phyloP scores from a whole-genome alignment of 305 asterid species.

The Solanum aculeatissimum region DNA sequence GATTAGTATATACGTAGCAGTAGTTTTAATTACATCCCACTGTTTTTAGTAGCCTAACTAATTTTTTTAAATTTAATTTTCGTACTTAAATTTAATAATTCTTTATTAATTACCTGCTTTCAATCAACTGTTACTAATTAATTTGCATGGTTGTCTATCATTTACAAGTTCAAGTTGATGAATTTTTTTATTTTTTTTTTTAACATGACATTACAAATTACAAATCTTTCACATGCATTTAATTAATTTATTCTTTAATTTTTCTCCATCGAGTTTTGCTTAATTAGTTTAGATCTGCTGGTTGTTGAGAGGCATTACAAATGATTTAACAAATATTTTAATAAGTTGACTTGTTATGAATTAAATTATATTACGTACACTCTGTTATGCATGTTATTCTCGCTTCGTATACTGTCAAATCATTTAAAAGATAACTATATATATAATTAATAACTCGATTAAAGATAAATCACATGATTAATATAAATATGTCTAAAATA shows the following conservation, averaged over 20 bases:
- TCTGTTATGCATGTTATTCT: not conserved
- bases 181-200: not conserved
- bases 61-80: not conserved
- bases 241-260: not conserved
- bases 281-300: conserved; percentile 5
- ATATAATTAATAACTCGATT: not conserved
- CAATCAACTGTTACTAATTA: not conserved
- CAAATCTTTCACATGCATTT: not conserved
- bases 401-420: not conserved
- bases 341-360: conserved; percentile 9
- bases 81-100: not conserved
- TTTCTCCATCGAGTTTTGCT: not conserved
- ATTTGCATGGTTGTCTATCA: not conserved
- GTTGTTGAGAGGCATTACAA: conserved; percentile 18
- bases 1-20: not conserved
- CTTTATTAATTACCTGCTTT: not conserved
- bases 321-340: conserved; percentile 3
- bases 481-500: not conserved
- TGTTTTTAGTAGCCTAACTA: not conserved
- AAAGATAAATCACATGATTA: not conserved
- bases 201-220: not conserved
- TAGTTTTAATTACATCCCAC: not conserved
- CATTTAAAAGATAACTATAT: not conserved
- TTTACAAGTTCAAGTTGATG: not conserved
- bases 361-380: not conserved